Base-by-base conservation (phyloP, 2,329 filamentous ascomycete species). In the Aspergillus proliferans region DNA sequence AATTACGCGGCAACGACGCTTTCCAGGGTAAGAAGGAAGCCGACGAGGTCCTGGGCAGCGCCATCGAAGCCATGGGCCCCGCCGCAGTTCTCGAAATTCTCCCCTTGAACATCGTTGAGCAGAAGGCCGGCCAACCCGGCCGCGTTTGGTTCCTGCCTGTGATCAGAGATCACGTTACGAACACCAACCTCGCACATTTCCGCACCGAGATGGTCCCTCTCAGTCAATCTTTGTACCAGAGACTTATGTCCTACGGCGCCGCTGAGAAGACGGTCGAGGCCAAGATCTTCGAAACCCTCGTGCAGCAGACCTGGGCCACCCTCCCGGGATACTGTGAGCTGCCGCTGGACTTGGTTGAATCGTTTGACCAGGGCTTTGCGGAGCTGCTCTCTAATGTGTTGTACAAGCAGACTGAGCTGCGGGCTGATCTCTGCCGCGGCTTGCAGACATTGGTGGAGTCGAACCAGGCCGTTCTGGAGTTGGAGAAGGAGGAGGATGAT, bases 221-320 rank as follows among this genome's bases (percentile, higher is more conserved):
- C 21, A 97, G 92, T 65, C 87, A 95, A 66, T 73, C 81, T 45
- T 87, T 98, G 77, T 96, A 92, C 68, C 88, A 97, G 66, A 84
- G 82, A 56, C 87, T 97, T 4, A 75, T 95, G 43, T 86, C 95
- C 53, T 87, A 94, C 60, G 88, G 87, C 12, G 75, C 81, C 19
- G 83, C 82, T 12, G 87, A 92, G 64, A 96, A 95, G 77, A 93
- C 89, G 0, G 91, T 95, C 80, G 90, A 97, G 67, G 81, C 93
- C 64, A 98, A 98, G 76, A 94, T 98, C 51, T 98, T 93, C 66
- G 92, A 98, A 72, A 97, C 93, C 0, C 76, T 98, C 4, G 88
- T 98, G 7, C 87, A 94, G 58, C 93, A 98, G 65, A 91, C 92
- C 39, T 98, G 93, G 93, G 89, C 88, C 0, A 85, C 87, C 46